Evolutionary conservation across 768 basidiomycete genomes (phyloP), one percentile per base, ranked within the genome.

Genomic region (Pleurotus citrinopileatus): DNA sequence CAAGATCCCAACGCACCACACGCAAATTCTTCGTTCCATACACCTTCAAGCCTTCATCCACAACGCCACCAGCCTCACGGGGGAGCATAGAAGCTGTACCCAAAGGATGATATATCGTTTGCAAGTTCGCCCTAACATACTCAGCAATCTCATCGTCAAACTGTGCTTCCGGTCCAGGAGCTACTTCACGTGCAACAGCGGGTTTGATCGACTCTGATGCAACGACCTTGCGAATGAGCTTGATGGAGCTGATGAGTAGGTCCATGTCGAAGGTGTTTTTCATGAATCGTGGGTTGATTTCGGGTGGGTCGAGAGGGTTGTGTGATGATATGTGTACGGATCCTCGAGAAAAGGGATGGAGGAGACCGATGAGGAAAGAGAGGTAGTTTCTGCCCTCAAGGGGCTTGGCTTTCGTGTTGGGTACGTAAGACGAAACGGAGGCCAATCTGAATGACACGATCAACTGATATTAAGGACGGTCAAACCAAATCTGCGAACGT

Each of bases 261-360:
- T 61, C 56, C 3, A 68, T 6, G 36, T 71, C 68, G 9, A 59
- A 27, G 2, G 46, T 27, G 22, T 61, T 61, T n/a, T 58, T 44
- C 13, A 66, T 54, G n/a, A 63, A 52, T 7, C 50, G 20, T 25
- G 42, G 53, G 19, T 67, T 50, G 23, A 67, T 65, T 0, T 6
- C 40, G 4, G 66, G 64, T 3, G 28, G 25, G 2, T 34, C 52
- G 2, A 57, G 54, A 0, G 60, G 63, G 34, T 66, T 58, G 4
- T 48, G 3, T 17, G 63, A 62, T 3, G 29, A 4, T 20, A 66
- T 64, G 37, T 68, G 67, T 32, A 78, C 67, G 4, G 64, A 64
- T n/a, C 79, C 79, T 10, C 71, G 63, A 27, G 69, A 67, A 56
- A 72, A 66, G 3, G 74, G 70, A 56, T 71, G 73, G 47, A 68